These are phyloP conservation scores for Sergeia podlipaevii DNA, from an alignment of 208 protist genomes.

Conservation along the genomic window DNA sequence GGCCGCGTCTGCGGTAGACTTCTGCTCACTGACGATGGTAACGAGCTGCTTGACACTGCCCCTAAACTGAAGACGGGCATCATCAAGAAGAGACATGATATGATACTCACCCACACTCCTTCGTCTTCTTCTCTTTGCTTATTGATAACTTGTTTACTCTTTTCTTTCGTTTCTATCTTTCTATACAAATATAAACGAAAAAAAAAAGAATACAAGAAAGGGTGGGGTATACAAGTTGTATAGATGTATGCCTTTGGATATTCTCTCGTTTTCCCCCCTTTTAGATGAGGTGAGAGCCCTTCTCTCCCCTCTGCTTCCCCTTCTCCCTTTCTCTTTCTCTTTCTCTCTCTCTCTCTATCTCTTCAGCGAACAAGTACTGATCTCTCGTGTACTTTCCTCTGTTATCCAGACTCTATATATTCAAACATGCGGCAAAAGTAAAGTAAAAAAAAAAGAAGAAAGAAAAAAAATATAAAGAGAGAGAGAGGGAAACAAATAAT, in stretches of 20 bases:
- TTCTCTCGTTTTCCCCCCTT: no score
- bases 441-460: slow-evolving; percentile 10
- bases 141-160: neutral
- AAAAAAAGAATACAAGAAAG: slow-evolving; percentile 9
- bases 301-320: no score
- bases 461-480: slow-evolving; percentile 12
- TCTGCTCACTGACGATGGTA: no score
- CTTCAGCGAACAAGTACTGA: no score
- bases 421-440: neutral
- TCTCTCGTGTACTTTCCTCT: neutral
- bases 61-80: neutral
- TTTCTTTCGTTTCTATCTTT: no score
- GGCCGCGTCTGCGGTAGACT: slow-evolving; percentile 2
- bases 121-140: neutral
- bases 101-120: neutral
- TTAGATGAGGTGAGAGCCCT: no score
- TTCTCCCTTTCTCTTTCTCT: no score
- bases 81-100: slow-evolving; percentile 9
- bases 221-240: no score
- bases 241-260: no score
- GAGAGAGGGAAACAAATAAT: no score
- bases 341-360: no score
- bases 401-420: no score
- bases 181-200: neutral
- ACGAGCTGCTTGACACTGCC: neutral